Base-by-base conservation (phyloP, 805 yeast genomes). In the Jamesozyma gamospora region DNA sequence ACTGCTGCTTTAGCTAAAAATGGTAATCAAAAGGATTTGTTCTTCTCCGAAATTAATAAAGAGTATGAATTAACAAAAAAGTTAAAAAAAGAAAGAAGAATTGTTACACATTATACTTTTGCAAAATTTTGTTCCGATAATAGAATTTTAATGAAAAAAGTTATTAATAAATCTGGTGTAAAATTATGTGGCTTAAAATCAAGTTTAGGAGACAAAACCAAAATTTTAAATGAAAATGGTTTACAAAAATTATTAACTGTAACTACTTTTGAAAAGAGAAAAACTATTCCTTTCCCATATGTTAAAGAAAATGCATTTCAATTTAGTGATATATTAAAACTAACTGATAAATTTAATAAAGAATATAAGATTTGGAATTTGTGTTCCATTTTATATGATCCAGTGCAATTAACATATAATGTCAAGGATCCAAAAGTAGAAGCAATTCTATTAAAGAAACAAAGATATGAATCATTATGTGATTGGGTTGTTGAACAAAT, bases 341-440 rank as follows among this genome's bases (percentile, higher is more conserved):
- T 46, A 9, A 36, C 46, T 7, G 44, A 40, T 4, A 16, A 37
- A 7, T 29, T 46, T 8, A 43, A 50, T 7, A 26, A 42, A 1
- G 59, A 60, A 10, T 67, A 47, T 24, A 51, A 55, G 4, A 47
- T 70, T 11, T 72, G 86, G 75, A 64, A 66, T n/a, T 62, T 82
- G 32, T 72, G 81, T 1, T 72, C 83, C 1, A 69, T 76, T 16
- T 62, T 87, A 32, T 82, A 82, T 58, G 84, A 77, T 53, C 63
- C 63, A 15, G 44, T 52, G 19, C 34, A 36, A 4, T 18, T 58
- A 4, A 34, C 53, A 5, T 49, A 50, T 4, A 44, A 42, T 9
- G 47, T 53, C 15, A 45, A 50, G 17, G 50, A 56, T 38, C 33
- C 47, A 13, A 50, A 41, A 1, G 49, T 56, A 34, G 35, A 49